Evolutionary conservation across 495 filamentous ascomycete genomes (phyloP), one percentile per base, ranked within the genome.

Genomic region (Bryoglossum gracile): DNA sequence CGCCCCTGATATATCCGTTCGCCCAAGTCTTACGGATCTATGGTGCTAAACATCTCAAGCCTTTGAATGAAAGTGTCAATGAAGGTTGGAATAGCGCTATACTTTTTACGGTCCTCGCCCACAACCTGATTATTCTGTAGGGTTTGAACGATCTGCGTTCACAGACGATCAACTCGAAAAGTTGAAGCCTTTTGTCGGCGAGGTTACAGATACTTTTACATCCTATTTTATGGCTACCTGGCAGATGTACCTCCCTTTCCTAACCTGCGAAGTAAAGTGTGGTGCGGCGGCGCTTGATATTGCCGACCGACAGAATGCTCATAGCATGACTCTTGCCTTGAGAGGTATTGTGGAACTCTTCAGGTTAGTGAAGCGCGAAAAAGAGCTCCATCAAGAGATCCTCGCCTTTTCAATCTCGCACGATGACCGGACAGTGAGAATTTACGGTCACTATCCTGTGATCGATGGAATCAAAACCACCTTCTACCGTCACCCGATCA

Each of bases 41-140:
- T 42, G 60, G 65, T 18, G 52, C 56, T 23, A 56, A 16, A 17
- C 9, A 60, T 56, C 63, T 70, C n/a, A 38, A 65, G 14, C 3
- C 16, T 50, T 50, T 74, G 4, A 57, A 53, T 11, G 68, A 75
- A 51, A 68, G 63, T 47, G 58, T 68, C 30, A 70, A 74, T 53
- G 65, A 70, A 59, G 59, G 53, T 34, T 76, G 65, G 68, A 61
- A 57, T 43, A 67, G 57, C 37, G 62, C 55, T 8, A 56, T 67
- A 38, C 54, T n/a, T n/a, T n/a, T n/a, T n/a, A n/a, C n/a, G n/a
- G n/a, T n/a, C n/a, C n/a, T n/a, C n/a, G n/a, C 64, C 67, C 67
- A 36, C 64, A 75, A 53, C 70, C 68, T 13, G 65, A 73, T 53
- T 73, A 67, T 53, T 58, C 65, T n/a, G 55, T 70, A 5, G 68